Percentiles rank a stretch among this genome's conserved stretches.
Evolutionary conservation across 1,284 basidiomycete species (phyloP).

Genomic region (Singerocomus rubriflavus): DNA sequence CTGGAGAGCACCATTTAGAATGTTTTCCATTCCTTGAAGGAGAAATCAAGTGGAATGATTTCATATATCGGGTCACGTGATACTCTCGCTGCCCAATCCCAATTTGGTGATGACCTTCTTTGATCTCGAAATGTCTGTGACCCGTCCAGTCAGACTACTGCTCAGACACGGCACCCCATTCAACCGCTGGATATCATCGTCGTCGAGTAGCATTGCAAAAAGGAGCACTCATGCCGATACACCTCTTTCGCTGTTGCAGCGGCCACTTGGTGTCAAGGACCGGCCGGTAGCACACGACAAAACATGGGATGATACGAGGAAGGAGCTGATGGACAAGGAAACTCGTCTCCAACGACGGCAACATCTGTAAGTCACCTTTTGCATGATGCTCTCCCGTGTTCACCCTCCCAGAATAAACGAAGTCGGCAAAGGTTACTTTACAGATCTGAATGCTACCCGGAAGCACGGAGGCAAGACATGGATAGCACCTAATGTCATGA

Average conservation of each 20-base stretch:
- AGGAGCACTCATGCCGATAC: conserved; percentile 12
- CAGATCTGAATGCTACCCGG: conserved; percentile 82
- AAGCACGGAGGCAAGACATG: conserved; percentile 92
- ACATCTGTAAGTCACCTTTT: conserved; percentile 60
- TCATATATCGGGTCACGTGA: not conserved
- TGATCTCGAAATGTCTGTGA: conserved; percentile 2
- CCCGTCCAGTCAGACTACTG: conserved; percentile 9
- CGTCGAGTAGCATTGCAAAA: conserved; percentile 14
- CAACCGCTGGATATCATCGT: conserved; percentile 24
- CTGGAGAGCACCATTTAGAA: too few species aligned
- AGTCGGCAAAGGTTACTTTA: conserved; percentile 86
- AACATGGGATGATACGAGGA: conserved; percentile 65
- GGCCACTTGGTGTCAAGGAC: conserved; percentile 66
- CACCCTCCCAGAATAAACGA: conserved; percentile 67
- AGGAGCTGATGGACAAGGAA: conserved; percentile 72
- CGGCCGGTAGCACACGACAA: conserved; percentile 66
- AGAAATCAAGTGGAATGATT: too few species aligned
- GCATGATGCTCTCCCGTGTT: not conserved
- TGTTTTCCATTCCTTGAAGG: too few species aligned
- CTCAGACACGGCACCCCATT: conserved; percentile 4
- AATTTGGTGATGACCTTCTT: not conserved
- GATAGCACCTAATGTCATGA: conserved; percentile 87
- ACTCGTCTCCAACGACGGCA: conserved; percentile 68
- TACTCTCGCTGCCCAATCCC: conserved; percentile 4
- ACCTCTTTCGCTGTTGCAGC: conserved; percentile 54